Evolutionary conservation across 1,284 basidiomycete species (phyloP), one percentile per base, ranked within the genome.

Genomic region (Cutaneotrichosporon cavernicola): DNA sequence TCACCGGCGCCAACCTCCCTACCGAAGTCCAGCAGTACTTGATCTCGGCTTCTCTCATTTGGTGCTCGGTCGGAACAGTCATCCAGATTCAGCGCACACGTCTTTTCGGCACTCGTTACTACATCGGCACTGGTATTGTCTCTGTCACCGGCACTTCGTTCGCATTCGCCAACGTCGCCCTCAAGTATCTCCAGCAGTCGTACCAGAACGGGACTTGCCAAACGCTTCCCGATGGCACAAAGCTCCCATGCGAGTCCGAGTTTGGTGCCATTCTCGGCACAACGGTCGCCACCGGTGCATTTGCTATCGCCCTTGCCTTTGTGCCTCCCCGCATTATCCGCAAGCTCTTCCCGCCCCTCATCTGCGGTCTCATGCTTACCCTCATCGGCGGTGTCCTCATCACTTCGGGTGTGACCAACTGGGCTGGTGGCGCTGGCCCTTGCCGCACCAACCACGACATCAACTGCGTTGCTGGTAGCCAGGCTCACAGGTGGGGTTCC

Each of bases 371-470:
- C 34, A 74, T 73, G 72, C 58, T 74, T 31, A 66, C 61, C 26
- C 71, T 74, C 59, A 74, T 74, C 63, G 73, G 73, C 18, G 73
- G 70, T 21, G 60, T 72, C 13, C 61, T 74, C 14, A 65, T 74
- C 62, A 67, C 65, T 40, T 56, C 63, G 2, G 72, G 73, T 38
- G 69, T 73, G 13, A 71, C 67, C 49, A 74, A 74, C 66, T 74
- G 73, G 73, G 71, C 68, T 6, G 73, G 73, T 6, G 73, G 73
- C 18, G 68, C 72, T 0, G 68, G 68, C 1, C 34, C 70, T 3
- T 74, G 73, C 49, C 63, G 64, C 8, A 58, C 63, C 11, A 69
- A 74, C 59, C 71, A 73, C 60, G 70, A 70, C 8, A 9, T 74
- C 30, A 60, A 56, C 7, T 74, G 73, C 51, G 63, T 55, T 21